Evolutionary conservation across 495 filamentous ascomycete species (phyloP).

Genomic region (Penicillium manginii): DNA sequence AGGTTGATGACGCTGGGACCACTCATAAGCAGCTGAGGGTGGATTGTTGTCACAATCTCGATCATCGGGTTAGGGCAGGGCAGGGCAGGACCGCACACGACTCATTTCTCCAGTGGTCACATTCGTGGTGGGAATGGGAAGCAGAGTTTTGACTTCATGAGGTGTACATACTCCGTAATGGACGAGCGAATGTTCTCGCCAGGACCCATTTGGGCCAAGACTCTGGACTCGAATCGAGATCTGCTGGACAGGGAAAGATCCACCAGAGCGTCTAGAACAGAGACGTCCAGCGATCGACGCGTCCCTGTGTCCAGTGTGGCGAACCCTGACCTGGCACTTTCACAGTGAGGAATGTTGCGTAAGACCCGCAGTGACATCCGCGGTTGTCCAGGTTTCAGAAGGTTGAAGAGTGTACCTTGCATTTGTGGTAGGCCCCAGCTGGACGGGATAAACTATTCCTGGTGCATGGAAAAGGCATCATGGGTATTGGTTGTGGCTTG

Average conservation of each 20-base stretch:
- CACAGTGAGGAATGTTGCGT: background rate
- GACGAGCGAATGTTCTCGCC: conserved; percentile 1
- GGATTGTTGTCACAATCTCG: background rate
- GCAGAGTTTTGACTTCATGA: background rate
- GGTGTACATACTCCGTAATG: background rate
- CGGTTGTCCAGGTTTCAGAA: conserved; percentile 9
- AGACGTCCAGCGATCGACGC: background rate
- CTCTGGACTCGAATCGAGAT: background rate
- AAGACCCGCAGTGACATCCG: background rate
- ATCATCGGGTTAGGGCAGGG: too few species aligned
- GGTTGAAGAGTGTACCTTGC: background rate
- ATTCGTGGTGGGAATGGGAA: too few species aligned
- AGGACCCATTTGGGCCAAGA: background rate
- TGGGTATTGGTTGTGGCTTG: conserved; percentile 10
- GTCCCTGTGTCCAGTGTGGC: background rate
- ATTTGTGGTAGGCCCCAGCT: background rate
- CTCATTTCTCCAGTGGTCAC: too few species aligned
- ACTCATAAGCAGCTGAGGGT: conserved; percentile 4
- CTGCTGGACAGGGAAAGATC: background rate
- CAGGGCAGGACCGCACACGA: too few species aligned
- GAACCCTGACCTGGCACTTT: background rate
- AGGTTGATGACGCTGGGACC: conserved; percentile 20
- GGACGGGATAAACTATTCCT: too few species aligned
- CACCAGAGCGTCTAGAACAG: conserved; percentile 8
- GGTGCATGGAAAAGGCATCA: background rate